These are phyloP conservation scores for Liquidambar formosana DNA, from an alignment of 164 flowering plant genomes.

Conservation along the genomic window DNA sequence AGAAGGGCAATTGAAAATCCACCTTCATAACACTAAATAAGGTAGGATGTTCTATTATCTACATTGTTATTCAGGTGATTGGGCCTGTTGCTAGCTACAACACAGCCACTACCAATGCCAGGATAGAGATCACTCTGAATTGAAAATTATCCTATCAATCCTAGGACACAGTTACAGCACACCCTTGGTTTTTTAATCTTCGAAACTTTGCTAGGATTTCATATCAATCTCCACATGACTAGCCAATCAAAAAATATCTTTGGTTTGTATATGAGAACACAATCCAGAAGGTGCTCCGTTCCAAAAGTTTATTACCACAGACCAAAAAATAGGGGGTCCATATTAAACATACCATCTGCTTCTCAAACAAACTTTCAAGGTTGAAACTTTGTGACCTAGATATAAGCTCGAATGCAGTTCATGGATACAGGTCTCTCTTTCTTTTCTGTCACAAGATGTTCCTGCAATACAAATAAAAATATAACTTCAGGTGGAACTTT, in stretches of 20 bases:
- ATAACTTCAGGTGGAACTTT: background rate
- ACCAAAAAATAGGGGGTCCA: background rate
- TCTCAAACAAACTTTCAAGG: constrained; percentile 82
- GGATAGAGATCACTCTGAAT: background rate
- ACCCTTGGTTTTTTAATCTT: background rate
- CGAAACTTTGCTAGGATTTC: background rate
- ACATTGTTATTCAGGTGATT: too few species aligned
- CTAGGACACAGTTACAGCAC: background rate
- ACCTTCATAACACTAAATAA: background rate
- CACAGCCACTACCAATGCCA: background rate
- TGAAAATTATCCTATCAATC: background rate
- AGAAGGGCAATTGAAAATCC: background rate
- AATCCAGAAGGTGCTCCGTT: background rate
- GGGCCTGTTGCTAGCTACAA: background rate
- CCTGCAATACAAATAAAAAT: constrained; percentile 41
- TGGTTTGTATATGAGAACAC: background rate
- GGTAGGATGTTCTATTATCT: too few species aligned
- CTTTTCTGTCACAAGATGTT: constrained; percentile 79
- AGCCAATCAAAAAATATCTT: background rate
- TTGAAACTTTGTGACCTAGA: constrained; percentile 73
- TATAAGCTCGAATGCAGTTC: constrained; percentile 96
- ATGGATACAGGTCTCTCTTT: constrained; percentile 82
- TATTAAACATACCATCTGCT: constrained; percentile 50
- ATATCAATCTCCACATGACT: background rate
- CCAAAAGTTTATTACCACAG: background rate